These are phyloP conservation scores for Pisolithus sp. DNA, from an alignment of 768 basidiomycete species.

Conservation along the genomic window DNA sequence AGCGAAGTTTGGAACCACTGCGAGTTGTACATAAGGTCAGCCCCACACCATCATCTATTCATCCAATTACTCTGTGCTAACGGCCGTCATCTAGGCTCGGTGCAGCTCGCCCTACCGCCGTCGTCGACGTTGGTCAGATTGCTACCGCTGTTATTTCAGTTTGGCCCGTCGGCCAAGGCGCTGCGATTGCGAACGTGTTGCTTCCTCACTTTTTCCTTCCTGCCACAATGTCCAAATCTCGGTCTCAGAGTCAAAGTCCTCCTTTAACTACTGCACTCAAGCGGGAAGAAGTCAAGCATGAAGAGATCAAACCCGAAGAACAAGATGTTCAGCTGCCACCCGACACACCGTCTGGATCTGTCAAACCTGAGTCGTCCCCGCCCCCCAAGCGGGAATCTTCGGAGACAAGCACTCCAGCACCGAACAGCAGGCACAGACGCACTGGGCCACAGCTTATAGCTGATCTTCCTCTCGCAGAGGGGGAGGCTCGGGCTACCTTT, in stretches of 20 bases:
- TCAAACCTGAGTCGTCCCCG: slow-evolving; percentile 25
- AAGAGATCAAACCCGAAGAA: slow-evolving; percentile 10
- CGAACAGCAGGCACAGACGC: slow-evolving; percentile 31
- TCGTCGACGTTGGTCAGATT: slow-evolving; percentile 14
- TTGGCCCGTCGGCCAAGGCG: slow-evolving; percentile 12
- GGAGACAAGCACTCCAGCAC: slow-evolving; percentile 31
- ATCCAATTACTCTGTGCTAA: slow-evolving; percentile 8
- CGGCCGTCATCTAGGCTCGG: slow-evolving; percentile 4
- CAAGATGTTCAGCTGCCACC: slow-evolving; percentile 18
- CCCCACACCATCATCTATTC: neutral
- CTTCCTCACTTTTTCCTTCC: slow-evolving; percentile 7
- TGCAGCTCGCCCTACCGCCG: slow-evolving; percentile 10
- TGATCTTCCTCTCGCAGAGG: slow-evolving; percentile 71
- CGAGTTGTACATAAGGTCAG: neutral
- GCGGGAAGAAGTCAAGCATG: neutral
- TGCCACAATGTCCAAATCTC: slow-evolving; percentile 26
- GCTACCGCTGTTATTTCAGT: slow-evolving; percentile 18
- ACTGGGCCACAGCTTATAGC: slow-evolving; percentile 64
- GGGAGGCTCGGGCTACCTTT: slow-evolving; percentile 68
- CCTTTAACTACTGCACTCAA: slow-evolving; percentile 9
- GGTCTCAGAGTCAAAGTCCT: slow-evolving; percentile 24
- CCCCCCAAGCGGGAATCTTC: slow-evolving; percentile 30
- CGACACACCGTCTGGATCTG: slow-evolving; percentile 16
- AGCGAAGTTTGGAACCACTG: neutral
- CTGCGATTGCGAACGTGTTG: slow-evolving; percentile 11